phyloP scores from a whole-genome alignment of 2,329 filamentous ascomycete species.

The Ascomycota sp. region DNA sequence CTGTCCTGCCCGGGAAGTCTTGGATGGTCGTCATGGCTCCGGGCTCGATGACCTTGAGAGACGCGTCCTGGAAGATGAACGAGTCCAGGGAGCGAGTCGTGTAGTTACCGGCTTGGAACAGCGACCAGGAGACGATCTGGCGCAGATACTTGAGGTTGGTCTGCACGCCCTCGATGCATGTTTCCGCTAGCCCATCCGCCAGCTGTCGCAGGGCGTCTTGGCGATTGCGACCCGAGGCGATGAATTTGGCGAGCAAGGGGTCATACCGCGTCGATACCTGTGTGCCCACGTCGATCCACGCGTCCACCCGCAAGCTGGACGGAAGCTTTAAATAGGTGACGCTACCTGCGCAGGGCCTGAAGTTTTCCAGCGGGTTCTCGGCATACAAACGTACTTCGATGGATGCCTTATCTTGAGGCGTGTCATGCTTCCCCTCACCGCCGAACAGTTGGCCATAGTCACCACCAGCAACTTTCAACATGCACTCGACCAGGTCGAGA shows the following conservation, averaged over 20 bases:
- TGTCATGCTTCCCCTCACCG: not conserved
- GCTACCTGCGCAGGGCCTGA: conserved; percentile 35
- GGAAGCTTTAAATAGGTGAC: conserved; percentile 37
- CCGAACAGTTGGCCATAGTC: conserved; percentile 5
- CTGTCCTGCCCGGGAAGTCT: conserved; percentile 18
- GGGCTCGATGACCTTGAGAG: conserved; percentile 16
- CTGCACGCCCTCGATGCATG: conserved; percentile 11
- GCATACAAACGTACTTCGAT: conserved; percentile 21
- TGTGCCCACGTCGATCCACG: conserved; percentile 47
- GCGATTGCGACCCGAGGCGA: conserved; percentile 39
- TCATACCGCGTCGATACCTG: conserved; percentile 58
- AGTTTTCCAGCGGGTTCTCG: conserved; percentile 35
- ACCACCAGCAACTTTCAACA: conserved; percentile 14
- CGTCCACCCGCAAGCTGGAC: conserved; percentile 35
- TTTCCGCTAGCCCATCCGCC: conserved; percentile 34
- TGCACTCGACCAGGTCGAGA: conserved; percentile 45
- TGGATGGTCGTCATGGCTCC: conserved; percentile 18
- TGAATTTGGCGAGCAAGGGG: conserved; percentile 58
- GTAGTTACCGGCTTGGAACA: conserved; percentile 10
- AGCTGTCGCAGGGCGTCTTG: conserved; percentile 43
- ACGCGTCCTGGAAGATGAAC: conserved; percentile 8
- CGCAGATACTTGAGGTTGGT: conserved; percentile 15
- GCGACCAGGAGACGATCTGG: conserved; percentile 8
- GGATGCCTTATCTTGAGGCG: conserved; percentile 8
- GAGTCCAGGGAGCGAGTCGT: conserved; percentile 14